A percentile compares a stretch with the other conserved stretches of the same genome.
Evolutionary conservation across 352 stramenopile genomes (phyloP).

Genomic region (Phytophthora boehmeriae): DNA sequence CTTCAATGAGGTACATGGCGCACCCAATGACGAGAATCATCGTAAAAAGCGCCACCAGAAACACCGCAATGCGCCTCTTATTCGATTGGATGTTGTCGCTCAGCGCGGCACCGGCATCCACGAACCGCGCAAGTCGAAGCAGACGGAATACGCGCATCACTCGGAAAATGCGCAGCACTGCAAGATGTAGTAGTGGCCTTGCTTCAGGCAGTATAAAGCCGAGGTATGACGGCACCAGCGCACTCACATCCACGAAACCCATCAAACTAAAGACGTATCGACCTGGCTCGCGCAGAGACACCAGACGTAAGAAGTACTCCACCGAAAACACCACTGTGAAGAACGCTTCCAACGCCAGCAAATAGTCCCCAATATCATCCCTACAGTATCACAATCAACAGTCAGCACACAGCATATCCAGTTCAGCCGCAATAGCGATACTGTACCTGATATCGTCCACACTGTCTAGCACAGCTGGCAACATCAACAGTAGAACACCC

Average conservation of each 20-base stretch:
- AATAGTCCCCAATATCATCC: constrained; percentile 70
- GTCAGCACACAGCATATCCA: constrained; percentile 24
- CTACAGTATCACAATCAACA: constrained; percentile 30
- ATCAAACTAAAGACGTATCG: constrained; percentile 73
- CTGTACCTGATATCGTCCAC: constrained; percentile 62
- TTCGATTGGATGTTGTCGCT: constrained; percentile 85
- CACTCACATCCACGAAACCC: constrained; percentile 79
- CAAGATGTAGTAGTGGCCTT: constrained; percentile 65
- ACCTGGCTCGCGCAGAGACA: constrained; percentile 67
- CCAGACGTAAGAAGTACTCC: constrained; percentile 75
- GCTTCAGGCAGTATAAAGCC: constrained; percentile 61
- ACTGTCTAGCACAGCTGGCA: constrained; percentile 71
- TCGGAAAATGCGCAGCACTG: constrained; percentile 77
- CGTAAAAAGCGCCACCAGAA: constrained; percentile 74
- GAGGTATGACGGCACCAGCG: constrained; percentile 79
- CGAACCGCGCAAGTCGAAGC: constrained; percentile 72
- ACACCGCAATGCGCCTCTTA: constrained; percentile 79
- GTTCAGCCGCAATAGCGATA: constrained; percentile 42
- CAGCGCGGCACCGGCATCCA: constrained; percentile 66
- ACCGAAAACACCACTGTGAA: constrained; percentile 87
- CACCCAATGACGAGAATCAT: constrained; percentile 86
- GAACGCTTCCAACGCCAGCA: constrained; percentile 79
- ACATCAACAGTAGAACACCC: constrained; percentile 22
- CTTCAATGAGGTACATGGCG: constrained; percentile 87
- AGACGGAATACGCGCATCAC: constrained; percentile 82